phyloP scores from a whole-genome alignment of 331 rosid genomes.

The Quercus phellos region DNA sequence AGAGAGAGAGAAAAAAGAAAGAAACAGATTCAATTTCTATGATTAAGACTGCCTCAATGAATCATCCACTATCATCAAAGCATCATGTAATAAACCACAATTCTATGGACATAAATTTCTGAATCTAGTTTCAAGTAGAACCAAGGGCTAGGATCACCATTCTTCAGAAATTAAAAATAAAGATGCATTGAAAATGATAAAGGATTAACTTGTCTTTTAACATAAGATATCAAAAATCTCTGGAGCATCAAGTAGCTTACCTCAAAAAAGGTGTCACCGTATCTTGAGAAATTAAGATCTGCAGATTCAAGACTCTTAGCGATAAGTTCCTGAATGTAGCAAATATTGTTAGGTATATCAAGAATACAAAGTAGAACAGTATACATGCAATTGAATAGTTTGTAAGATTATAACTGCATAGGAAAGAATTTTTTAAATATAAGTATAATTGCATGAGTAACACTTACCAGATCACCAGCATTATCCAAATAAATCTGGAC shows the following conservation, averaged over 20 bases:
- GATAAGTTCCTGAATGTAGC: constrained; percentile 62
- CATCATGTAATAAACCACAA: not conserved
- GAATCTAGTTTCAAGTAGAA: not conserved
- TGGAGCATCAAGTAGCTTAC: constrained; percentile 32
- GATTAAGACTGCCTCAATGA: not conserved
- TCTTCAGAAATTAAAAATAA: not conserved
- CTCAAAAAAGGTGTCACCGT: constrained; percentile 99
- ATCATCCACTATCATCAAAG: not conserved
- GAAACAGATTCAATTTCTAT: not conserved
- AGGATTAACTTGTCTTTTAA: not conserved
- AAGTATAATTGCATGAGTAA: constrained; percentile 3
- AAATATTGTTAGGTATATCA: constrained; percentile 9
- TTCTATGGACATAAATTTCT: not conserved
- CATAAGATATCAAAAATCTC: not conserved
- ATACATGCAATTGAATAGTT: not conserved
- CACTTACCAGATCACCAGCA: constrained; percentile 99
- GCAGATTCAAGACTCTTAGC: constrained; percentile 83
- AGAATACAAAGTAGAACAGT: not conserved
- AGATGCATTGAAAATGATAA: not conserved
- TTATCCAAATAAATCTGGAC: constrained; percentile 99
- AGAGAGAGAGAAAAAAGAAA: not conserved
- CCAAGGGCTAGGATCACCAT: not conserved
- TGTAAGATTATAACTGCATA: not conserved
- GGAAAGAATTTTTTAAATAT: constrained; percentile 9
- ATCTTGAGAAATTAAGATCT: constrained; percentile 95